phyloP scores from a whole-genome alignment of 2,329 filamentous ascomycete genomes.

The Pyricularia sp. region DNA sequence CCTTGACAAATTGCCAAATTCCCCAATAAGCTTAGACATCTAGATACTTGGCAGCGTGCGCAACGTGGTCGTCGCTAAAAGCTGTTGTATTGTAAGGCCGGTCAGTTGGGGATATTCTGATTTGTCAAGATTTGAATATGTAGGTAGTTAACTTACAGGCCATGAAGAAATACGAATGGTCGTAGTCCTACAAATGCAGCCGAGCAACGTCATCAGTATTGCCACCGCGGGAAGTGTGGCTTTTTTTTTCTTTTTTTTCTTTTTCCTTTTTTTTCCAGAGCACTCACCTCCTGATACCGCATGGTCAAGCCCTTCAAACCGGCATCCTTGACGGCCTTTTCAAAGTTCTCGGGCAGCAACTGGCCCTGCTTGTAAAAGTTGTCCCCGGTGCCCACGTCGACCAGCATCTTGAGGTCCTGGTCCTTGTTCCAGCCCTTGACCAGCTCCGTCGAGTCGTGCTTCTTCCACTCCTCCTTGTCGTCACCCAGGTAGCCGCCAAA shows the following conservation, averaged over 20 bases:
- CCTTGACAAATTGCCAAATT: not conserved
- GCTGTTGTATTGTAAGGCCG: constrained; percentile 22
- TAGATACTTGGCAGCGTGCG: constrained; percentile 83
- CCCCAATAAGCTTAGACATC: constrained; percentile 3
- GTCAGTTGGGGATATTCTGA: not conserved
- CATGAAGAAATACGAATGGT: constrained; percentile 98
- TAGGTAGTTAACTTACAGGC: constrained; percentile 26
- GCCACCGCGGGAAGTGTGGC: too few species aligned
- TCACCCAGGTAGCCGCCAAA: constrained; percentile 84
- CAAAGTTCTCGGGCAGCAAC: constrained; percentile 87
- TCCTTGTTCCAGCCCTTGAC: constrained; percentile 60
- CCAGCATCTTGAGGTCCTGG: constrained; percentile 61
- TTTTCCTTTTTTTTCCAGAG: too few species aligned
- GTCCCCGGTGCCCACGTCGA: constrained; percentile 91
- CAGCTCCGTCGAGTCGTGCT: constrained; percentile 88
- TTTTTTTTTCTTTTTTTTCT: too few species aligned
- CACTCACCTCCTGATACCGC: constrained; percentile 65
- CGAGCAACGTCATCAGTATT: not conserved
- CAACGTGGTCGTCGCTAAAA: constrained; percentile 84
- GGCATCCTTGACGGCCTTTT: constrained; percentile 65
- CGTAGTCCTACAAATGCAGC: constrained; percentile 56
- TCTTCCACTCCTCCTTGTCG: constrained; percentile 68
- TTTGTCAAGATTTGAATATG: not conserved
- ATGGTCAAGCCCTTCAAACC: constrained; percentile 66
- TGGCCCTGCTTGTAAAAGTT: constrained; percentile 95